Evolutionary conservation across 768 basidiomycete genomes (phyloP).

Genomic region (Phlebiopsis gigantea): DNA sequence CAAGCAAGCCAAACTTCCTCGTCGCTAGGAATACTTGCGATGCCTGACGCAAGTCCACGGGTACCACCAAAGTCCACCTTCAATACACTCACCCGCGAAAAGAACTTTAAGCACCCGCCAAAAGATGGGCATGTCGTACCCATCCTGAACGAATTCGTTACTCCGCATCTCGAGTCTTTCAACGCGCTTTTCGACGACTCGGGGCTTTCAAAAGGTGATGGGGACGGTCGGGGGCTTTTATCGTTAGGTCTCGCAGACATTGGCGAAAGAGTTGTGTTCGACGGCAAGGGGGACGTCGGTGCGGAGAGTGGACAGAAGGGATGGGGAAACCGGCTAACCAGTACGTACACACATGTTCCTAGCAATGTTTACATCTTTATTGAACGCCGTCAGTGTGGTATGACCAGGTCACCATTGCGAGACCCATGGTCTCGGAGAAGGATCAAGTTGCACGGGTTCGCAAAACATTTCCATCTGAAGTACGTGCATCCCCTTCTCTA

Average conservation of each 20-base stretch:
- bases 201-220: slow-evolving; percentile 67
- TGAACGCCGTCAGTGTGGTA: slow-evolving; percentile 69
- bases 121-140: slow-evolving; percentile 62
- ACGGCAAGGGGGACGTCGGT: slow-evolving; percentile 54
- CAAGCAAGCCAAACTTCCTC: too few relatives aligned
- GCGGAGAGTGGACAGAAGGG: slow-evolving; percentile 47
- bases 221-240: slow-evolving; percentile 75
- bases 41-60: slow-evolving; percentile 43
- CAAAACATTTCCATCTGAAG: slow-evolving; percentile 86
- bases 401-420: slow-evolving; percentile 73
- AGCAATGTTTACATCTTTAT: slow-evolving; percentile 5
- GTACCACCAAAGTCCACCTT: slow-evolving; percentile 50
- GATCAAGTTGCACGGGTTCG: slow-evolving; percentile 71
- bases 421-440: slow-evolving; percentile 84
- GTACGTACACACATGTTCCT: slow-evolving; percentile 42
- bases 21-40: slow-evolving; percentile 21
- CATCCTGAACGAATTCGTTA: slow-evolving; percentile 87
- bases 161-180: slow-evolving; percentile 94
- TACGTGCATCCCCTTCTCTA: slow-evolving; percentile 26
- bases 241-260: slow-evolving; percentile 78
- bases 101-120: slow-evolving; percentile 71
- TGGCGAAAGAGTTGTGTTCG: slow-evolving; percentile 89
- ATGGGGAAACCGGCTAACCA: slow-evolving; percentile 81
- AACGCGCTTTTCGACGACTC: slow-evolving; percentile 95
- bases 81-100: slow-evolving; percentile 76